phyloP scores from a whole-genome alignment of 164 flowering plant species.

The Saururus chinensis region DNA sequence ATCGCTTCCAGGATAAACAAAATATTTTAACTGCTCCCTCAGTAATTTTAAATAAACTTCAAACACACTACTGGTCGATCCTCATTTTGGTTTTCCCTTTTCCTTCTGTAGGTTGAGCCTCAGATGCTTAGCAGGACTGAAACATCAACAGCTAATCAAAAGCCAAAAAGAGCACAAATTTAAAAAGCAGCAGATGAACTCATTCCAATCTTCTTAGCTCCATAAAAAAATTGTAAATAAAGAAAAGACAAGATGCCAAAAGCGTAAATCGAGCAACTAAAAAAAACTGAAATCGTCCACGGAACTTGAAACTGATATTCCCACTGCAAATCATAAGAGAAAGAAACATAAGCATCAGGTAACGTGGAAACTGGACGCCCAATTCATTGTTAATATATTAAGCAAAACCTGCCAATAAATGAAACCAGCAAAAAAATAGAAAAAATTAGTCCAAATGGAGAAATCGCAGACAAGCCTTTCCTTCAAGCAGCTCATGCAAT shows the following conservation, averaged over 20 bases:
- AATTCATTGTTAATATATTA: too few relatives aligned
- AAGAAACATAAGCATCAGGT: background rate
- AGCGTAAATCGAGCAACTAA: background rate
- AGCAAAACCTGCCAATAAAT: too few relatives aligned
- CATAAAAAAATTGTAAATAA: slow-evolving; percentile 1
- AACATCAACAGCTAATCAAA: background rate
- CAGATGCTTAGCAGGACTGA: background rate
- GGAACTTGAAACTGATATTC: background rate
- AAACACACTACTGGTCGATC: background rate
- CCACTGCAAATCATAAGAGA: background rate
- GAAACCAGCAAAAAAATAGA: too few relatives aligned
- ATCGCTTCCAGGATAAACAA: slow-evolving; percentile 1
- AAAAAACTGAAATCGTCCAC: background rate
- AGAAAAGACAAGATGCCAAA: too few relatives aligned
- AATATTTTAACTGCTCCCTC: background rate
- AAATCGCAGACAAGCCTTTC: too few relatives aligned
- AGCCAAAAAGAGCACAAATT: background rate
- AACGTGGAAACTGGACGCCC: too few relatives aligned
- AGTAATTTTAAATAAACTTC: background rate
- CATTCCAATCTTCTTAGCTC: too few relatives aligned
- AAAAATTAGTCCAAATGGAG: too few relatives aligned
- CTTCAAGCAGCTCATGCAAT: too few relatives aligned
- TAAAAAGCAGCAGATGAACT: background rate
- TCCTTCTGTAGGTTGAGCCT: background rate
- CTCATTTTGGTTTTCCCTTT: background rate